These are phyloP conservation scores for Hanseniaspora sp. DNA, from an alignment of 1,139 yeast species.

Conservation along the genomic window DNA sequence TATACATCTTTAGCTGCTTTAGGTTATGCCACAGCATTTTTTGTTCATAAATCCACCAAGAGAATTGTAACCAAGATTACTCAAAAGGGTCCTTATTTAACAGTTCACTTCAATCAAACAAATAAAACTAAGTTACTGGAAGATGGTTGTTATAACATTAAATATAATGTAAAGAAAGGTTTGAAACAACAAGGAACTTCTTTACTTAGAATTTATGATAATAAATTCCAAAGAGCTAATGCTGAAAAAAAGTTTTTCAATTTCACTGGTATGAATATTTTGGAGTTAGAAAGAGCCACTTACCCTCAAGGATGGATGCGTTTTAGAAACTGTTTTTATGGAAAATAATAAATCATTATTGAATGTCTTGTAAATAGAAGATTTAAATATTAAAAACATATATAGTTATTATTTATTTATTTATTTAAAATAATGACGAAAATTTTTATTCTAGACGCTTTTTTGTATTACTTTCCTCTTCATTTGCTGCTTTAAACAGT, in stretches of 20 bases:
- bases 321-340: constrained; percentile 4
- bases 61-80: background rate
- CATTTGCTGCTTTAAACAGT: background rate
- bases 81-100: background rate
- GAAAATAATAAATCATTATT: background rate
- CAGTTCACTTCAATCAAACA: background rate
- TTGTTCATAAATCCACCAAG: background rate
- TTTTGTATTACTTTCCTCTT: background rate
- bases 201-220: background rate
- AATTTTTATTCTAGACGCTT: background rate
- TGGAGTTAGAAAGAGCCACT: background rate
- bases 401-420: background rate
- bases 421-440: background rate
- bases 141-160: background rate
- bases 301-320: constrained; percentile 2
- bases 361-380: background rate
- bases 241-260: background rate
- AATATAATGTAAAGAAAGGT: background rate
- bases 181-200: background rate
- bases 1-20: background rate
- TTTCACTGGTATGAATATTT: background rate
- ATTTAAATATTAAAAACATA: background rate
- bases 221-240: background rate
- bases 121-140: background rate
- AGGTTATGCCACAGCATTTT: background rate